These are phyloP conservation scores for Zygosaccharomyces bisporus DNA, from an alignment of 805 yeast species.

Conservation along the genomic window DNA sequence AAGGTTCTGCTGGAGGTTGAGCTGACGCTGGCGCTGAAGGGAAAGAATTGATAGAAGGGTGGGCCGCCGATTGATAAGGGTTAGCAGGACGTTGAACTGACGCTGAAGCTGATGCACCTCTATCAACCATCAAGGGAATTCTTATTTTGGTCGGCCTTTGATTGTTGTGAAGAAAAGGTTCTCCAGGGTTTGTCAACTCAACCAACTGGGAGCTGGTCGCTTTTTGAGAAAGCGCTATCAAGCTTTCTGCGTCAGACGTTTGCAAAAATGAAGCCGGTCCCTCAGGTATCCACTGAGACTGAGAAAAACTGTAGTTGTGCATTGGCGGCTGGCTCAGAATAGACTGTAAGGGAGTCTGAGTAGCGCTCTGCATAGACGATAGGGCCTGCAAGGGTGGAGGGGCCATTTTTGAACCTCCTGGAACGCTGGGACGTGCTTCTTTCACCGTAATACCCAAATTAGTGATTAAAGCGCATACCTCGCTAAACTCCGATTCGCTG, in stretches of 20 bases:
- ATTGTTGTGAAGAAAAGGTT: background rate
- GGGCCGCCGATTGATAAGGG: background rate
- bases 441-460: constrained; percentile 16
- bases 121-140: background rate
- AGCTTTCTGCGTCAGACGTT: no score
- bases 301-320: background rate
- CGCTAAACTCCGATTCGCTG: constrained; percentile 16
- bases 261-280: no score
- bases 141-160: background rate
- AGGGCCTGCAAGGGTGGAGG: background rate
- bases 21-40: no score
- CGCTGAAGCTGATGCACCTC: background rate
- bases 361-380: background rate
- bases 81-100: background rate
- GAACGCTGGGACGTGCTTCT: constrained; percentile 11
- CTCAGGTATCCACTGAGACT: background rate
- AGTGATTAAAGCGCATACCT: constrained; percentile 1
- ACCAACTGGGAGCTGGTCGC: background rate
- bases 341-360: constrained; percentile 3
- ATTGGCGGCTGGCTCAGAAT: background rate
- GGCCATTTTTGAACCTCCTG: background rate
- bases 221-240: no score
- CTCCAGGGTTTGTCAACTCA: background rate
- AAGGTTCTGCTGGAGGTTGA: background rate
- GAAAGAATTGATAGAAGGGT: no score